These are phyloP conservation scores for Globisporangium parvum DNA, from an alignment of 352 stramenopile genomes.

Conservation along the genomic window DNA sequence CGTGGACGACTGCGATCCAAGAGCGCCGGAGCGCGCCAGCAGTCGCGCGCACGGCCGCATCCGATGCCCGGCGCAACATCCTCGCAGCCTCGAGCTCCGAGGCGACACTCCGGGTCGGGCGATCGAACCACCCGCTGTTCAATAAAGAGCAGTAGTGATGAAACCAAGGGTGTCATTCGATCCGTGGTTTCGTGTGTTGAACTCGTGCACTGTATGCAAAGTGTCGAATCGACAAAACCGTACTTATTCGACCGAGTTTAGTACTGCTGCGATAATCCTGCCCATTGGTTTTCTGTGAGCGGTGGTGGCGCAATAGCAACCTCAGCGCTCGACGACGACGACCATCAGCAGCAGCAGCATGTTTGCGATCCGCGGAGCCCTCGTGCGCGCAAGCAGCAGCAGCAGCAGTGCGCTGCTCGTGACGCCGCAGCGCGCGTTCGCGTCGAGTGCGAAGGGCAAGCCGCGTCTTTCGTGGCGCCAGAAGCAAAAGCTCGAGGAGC, in stretches of 20 bases:
- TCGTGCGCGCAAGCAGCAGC: conserved; percentile 14
- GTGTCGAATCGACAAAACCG: neutral
- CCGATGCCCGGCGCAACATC: conserved; percentile 67
- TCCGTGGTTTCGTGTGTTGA: neutral
- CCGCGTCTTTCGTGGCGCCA: conserved; percentile 56
- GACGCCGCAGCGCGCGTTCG: conserved; percentile 35
- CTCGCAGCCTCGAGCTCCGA: conserved; percentile 31
- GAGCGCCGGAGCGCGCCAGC: conserved; percentile 36
- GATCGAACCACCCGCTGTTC: conserved; percentile 71
- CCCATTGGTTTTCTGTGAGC: neutral
- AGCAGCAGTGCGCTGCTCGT: conserved; percentile 7
- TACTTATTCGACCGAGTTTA: neutral
- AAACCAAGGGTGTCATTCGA: neutral
- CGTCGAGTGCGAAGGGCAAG: conserved; percentile 37
- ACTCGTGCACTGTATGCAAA: neutral
- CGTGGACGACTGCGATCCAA: conserved; percentile 57
- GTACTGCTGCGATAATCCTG: neutral
- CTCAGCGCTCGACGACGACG: neutral
- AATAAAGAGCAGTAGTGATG: conserved; percentile 37
- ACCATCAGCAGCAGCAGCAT: conserved; percentile 16
- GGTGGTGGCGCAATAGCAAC: neutral
- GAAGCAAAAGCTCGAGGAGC: conserved; percentile 54
- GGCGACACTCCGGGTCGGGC: conserved; percentile 52
- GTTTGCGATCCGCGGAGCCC: conserved; percentile 38
- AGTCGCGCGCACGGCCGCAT: conserved; percentile 30